These are phyloP conservation scores for Typha latifolia DNA, from an alignment of 176 grass and related monocot genomes.

Conservation along the genomic window DNA sequence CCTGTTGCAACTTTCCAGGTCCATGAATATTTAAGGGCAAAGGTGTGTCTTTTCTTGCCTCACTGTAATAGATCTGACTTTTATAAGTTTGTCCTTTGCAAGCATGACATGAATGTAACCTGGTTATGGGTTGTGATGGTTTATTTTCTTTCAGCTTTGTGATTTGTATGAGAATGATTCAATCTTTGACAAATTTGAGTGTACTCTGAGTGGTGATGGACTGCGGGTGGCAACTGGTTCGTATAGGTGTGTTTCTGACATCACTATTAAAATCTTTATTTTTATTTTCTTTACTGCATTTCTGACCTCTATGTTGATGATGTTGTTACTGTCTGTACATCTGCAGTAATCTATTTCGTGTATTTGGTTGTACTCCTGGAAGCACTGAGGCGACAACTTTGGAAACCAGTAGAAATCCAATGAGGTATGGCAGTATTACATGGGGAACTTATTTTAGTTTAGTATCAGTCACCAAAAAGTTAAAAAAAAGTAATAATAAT, in stretches of 20 bases:
- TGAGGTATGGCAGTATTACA: constrained; percentile 32
- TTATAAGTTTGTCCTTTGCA: constrained; percentile 8
- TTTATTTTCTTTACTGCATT: no score
- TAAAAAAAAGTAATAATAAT: not conserved
- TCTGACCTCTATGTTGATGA: not conserved
- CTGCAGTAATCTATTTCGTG: constrained; percentile 78
- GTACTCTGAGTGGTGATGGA: constrained; percentile 64
- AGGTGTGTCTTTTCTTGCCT: constrained; percentile 33
- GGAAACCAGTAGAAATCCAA: constrained; percentile 76
- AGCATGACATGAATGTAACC: constrained; percentile 5
- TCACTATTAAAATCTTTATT: no score
- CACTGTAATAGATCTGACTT: constrained; percentile 4
- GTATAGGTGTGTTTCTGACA: constrained; percentile 53
- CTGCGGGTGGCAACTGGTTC: constrained; percentile 64
- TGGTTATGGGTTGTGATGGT: constrained; percentile 4
- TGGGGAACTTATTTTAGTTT: not conserved
- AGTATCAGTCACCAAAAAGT: not conserved
- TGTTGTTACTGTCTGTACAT: not conserved
- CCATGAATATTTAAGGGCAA: constrained; percentile 82
- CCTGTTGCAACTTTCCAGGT: constrained; percentile 79
- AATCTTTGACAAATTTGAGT: constrained; percentile 91
- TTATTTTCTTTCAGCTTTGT: constrained; percentile 51
- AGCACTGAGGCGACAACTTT: constrained; percentile 53
- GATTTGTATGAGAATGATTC: constrained; percentile 87
- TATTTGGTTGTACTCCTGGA: constrained; percentile 58